These are phyloP conservation scores for Suillus bovinus DNA, from an alignment of 768 basidiomycete species.

Conservation along the genomic window DNA sequence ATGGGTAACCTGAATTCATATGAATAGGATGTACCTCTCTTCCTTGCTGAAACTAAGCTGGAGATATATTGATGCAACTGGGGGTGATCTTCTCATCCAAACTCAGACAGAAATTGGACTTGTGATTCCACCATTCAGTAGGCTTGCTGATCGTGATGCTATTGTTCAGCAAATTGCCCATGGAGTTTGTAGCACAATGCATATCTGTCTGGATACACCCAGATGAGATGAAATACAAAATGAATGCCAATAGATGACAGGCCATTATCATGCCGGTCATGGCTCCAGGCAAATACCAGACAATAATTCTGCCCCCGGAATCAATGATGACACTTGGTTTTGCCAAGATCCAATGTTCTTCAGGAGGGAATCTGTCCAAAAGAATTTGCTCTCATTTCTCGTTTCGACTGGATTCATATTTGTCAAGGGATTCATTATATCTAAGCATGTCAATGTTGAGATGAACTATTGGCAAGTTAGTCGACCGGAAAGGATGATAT, in stretches of 20 bases:
- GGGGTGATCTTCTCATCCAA: background rate
- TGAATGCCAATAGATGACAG: background rate
- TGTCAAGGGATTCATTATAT: background rate
- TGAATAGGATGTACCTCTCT: background rate
- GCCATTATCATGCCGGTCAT: background rate
- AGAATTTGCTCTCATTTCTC: background rate
- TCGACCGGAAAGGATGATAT: background rate
- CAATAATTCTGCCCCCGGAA: background rate
- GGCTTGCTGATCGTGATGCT: background rate
- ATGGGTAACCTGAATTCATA: no score
- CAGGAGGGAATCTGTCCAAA: background rate
- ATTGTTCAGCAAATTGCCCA: background rate
- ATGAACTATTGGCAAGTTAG: background rate
- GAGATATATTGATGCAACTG: conserved; percentile 1
- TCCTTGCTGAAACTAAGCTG: conserved; percentile 1
- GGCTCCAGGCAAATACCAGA: conserved; percentile 1
- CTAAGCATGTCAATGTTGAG: background rate
- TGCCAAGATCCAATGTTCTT: background rate
- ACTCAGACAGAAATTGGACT: background rate
- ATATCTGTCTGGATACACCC: background rate
- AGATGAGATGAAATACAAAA: background rate
- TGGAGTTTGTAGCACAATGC: background rate
- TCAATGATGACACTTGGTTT: background rate
- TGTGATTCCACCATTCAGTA: background rate
- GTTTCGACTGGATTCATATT: background rate